phyloP scores from a whole-genome alignment of 768 basidiomycete species.

The Dioszegia crocea region DNA sequence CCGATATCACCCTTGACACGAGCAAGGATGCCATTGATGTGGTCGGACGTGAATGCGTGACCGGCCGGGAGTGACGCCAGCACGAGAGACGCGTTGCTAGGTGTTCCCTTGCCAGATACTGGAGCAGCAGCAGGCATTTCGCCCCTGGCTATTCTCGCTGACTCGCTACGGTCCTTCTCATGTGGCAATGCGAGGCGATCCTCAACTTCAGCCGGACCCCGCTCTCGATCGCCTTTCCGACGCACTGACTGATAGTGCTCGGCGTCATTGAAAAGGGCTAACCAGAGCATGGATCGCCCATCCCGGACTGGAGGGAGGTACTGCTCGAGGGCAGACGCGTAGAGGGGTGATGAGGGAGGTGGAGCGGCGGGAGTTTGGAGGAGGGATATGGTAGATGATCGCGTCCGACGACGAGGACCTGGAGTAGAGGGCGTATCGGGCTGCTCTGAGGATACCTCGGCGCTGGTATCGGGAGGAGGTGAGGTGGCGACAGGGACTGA shows the following conservation, averaged over 20 bases:
- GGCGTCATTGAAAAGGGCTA: conserved; percentile 39
- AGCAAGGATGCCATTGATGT: conserved; percentile 16
- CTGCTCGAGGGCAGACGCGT: conserved; percentile 21
- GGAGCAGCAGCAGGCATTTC: background rate
- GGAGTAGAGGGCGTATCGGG: background rate
- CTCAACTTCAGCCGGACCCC: conserved; percentile 38
- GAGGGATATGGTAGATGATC: conserved; percentile 17
- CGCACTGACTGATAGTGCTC: conserved; percentile 39
- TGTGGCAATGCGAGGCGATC: conserved; percentile 36
- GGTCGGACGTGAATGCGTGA: conserved; percentile 17
- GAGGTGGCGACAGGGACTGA: background rate
- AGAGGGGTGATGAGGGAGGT: conserved; percentile 20
- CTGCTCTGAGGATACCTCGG: background rate
- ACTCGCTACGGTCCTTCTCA: conserved; percentile 18
- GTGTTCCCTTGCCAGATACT: background rate
- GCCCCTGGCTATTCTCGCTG: conserved; percentile 6
- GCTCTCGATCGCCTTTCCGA: conserved; percentile 30
- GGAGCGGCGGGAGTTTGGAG: conserved; percentile 20
- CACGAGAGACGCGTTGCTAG: conserved; percentile 2
- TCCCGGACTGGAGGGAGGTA: conserved; percentile 26
- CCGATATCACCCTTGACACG: conserved; percentile 29
- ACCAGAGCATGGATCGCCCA: conserved; percentile 39
- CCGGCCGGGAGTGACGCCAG: conserved; percentile 24
- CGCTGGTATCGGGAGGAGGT: too few species aligned
- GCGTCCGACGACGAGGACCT: conserved; percentile 10